Evolutionary conservation across 257 asterid species (phyloP).

Genomic region (Eustoma russellianum): DNA sequence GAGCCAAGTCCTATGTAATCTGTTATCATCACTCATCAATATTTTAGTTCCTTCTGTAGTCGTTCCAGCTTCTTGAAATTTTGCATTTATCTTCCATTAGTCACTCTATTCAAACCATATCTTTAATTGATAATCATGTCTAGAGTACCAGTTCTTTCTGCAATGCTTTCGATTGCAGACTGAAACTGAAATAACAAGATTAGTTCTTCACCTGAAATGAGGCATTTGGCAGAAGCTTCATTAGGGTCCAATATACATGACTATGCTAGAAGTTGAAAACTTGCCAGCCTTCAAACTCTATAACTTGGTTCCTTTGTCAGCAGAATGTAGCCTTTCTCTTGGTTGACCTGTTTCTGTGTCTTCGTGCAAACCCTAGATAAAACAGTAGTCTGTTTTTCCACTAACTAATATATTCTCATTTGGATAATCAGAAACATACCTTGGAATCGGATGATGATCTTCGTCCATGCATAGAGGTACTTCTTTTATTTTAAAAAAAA

Average conservation of each 20-base stretch:
- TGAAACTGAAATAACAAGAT: too few relatives aligned
- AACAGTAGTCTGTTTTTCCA: background rate
- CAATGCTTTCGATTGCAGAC: too few relatives aligned
- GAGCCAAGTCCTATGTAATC: too few relatives aligned
- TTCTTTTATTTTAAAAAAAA: too few relatives aligned
- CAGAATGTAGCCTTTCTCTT: background rate
- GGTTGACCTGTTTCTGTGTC: background rate
- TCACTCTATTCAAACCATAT: too few relatives aligned
- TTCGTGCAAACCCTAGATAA: background rate
- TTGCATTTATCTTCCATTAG: too few relatives aligned
- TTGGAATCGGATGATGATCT: constrained; percentile 45
- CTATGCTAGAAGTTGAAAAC: background rate
- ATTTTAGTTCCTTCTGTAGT: too few relatives aligned
- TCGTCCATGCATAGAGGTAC: constrained; percentile 86
- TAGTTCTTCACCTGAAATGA: too few relatives aligned
- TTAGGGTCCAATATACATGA: background rate
- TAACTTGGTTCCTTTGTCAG: background rate
- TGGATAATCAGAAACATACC: constrained; percentile 55
- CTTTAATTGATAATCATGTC: too few relatives aligned
- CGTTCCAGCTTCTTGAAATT: too few relatives aligned
- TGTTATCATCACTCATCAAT: too few relatives aligned
- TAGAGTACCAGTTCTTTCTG: too few relatives aligned
- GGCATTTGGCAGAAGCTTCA: background rate
- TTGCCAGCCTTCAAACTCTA: background rate
- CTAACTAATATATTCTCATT: constrained; percentile 15